Base-by-base conservation (phyloP, 140 eudicot species). In the Ambrosia hybrid region DNA sequence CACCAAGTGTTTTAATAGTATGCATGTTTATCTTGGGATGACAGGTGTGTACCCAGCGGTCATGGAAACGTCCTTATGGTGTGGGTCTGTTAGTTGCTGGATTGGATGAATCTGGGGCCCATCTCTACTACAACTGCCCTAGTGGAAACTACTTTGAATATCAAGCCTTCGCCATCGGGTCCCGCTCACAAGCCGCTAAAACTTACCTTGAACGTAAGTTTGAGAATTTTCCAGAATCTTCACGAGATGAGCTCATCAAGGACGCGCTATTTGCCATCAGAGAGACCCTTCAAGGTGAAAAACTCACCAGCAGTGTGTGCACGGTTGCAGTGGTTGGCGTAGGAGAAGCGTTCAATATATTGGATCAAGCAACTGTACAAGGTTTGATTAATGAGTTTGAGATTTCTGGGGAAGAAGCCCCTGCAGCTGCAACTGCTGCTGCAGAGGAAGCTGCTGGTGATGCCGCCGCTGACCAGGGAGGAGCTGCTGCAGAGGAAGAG, bases 61-160 rank as follows among this genome's bases (percentile, higher is more conserved):
- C 99, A 13, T 94, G 99, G 99, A 94, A 94, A 70, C 86, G 99
- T 15, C 99, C 99, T 7, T 94, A 90, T 63, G 99, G 99, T 76
- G 99, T 94, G 26, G 99, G 99, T 69, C 85, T 94, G 56, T 84
- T 94, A 61, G 91, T 94, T 17, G 99, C 91, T 34, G 99, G 99
- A 4, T 80, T 94, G 55, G 99, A 94, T 51, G 99, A 94, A 83
- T 90, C 99, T 38, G 99, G 99, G n/a, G 97, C 99, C 21, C 99
- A 94, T 71, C 91, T 94, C 51, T 94, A 90, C 75, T 90, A 94
- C 87, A 94, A 94, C 86, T 94, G 99, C 53, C 99, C 99, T 8
- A 94, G 99, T 57, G 99, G 99, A 43, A 94, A 90, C 39, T 94
- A 94, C 89, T 94, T 94, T 61, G 99, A 94, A 76, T 94, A 94